phyloP scores from a whole-genome alignment of 179 eudicot genomes.

The Monotropa hypopitys region DNA sequence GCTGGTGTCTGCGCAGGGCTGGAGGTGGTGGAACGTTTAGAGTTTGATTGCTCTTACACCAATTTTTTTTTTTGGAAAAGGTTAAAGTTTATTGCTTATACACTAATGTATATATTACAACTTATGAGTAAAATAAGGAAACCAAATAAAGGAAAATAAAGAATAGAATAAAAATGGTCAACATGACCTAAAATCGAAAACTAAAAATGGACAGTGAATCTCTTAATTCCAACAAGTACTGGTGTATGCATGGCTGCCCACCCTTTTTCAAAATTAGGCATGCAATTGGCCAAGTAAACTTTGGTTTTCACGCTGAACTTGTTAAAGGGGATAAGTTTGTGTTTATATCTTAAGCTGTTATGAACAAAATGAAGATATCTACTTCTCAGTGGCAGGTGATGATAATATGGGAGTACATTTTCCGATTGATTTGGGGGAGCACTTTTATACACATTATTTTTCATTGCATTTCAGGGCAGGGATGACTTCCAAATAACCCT shows the following conservation, averaged over 20 bases:
- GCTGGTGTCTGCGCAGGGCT: too few species aligned
- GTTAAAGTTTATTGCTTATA: too few species aligned
- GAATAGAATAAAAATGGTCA: too few species aligned
- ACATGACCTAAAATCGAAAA: too few species aligned
- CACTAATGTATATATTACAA: too few species aligned
- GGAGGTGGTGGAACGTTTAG: too few species aligned
- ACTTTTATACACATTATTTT: neutral
- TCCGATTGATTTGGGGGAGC: neutral
- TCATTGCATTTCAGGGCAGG: constrained; percentile 53
- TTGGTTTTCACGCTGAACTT: neutral
- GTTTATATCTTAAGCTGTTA: neutral
- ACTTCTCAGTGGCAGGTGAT: neutral
- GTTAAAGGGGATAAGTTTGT: neutral
- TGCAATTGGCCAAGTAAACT: neutral
- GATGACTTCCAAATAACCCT: constrained; percentile 92
- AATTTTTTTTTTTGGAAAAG: too few species aligned
- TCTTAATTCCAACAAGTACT: neutral
- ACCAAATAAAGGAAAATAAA: too few species aligned
- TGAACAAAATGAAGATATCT: neutral
- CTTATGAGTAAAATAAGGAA: too few species aligned
- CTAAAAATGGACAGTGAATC: too few species aligned
- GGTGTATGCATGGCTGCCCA: neutral
- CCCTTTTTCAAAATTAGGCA: neutral
- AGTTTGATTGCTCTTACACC: too few species aligned
- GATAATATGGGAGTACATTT: neutral